Evolutionary conservation across 805 yeast genomes (phyloP).

Genomic region (Metschnikowia proteae): DNA sequence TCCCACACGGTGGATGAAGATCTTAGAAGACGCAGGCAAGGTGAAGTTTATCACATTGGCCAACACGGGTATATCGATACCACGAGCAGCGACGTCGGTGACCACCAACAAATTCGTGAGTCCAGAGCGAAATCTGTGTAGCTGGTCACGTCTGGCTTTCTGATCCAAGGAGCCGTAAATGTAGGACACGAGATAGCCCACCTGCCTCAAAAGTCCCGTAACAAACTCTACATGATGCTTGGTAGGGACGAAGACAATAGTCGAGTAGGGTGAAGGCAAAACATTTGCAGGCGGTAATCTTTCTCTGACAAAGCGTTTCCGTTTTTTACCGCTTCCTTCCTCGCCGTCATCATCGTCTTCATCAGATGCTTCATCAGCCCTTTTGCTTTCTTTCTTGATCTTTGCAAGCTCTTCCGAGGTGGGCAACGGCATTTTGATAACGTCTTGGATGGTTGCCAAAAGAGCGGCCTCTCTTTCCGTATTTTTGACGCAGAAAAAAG

Average conservation of each 20-base stretch:
- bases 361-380: conserved; percentile 38
- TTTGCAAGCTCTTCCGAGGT: conserved; percentile 61
- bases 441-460: conserved; percentile 70
- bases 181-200: conserved; percentile 84
- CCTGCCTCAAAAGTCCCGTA: conserved; percentile 60
- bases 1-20: conserved; percentile 96
- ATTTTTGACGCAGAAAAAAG: conserved; percentile 73
- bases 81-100: conserved; percentile 98
- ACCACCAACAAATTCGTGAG: conserved; percentile 85
- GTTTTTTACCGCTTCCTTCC: conserved; percentile 26
- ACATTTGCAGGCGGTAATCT: conserved; percentile 76
- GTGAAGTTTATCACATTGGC: conserved; percentile 93
- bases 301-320: conserved; percentile 45
- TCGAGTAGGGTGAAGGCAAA: conserved; percentile 79
- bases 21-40: conserved; percentile 87
- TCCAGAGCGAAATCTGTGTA: conserved; percentile 81
- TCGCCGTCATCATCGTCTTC: conserved; percentile 29
- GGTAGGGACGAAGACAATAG: conserved; percentile 93
- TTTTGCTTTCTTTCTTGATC: conserved; percentile 53
- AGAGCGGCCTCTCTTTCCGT: conserved; percentile 89
- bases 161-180: conserved; percentile 95
- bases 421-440: conserved; percentile 80
- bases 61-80: conserved; percentile 95
- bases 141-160: conserved; percentile 86
- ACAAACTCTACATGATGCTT: conserved; percentile 96